Conservation (phyloP, 2,329 filamentous ascomycete species). For the Cercospora canescens region DNA sequence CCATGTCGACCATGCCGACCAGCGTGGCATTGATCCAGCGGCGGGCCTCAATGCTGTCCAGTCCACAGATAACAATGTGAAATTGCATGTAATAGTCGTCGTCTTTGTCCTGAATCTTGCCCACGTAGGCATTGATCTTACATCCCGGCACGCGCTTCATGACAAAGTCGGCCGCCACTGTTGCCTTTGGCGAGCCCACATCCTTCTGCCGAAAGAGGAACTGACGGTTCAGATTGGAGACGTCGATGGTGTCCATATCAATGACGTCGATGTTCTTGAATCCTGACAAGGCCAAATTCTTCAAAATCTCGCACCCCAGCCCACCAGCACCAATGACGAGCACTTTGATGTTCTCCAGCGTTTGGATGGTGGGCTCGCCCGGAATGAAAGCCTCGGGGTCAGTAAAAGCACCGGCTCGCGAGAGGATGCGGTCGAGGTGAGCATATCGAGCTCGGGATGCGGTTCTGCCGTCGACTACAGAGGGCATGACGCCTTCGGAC, state of each 20-base stretch:
- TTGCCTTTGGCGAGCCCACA: slow-evolving; percentile 91
- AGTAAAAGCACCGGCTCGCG: slow-evolving; percentile 76
- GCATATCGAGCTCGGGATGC: slow-evolving; percentile 57
- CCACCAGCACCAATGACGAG: slow-evolving; percentile 80
- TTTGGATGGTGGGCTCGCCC: slow-evolving; percentile 54
- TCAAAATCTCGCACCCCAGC: slow-evolving; percentile 92
- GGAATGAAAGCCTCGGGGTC: slow-evolving; percentile 54
- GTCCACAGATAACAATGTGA: slow-evolving; percentile 85
- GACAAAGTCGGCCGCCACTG: slow-evolving; percentile 88
- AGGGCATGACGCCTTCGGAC: slow-evolving; percentile 16
- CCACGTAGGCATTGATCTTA: slow-evolving; percentile 89
- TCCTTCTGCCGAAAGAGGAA: slow-evolving; percentile 92
- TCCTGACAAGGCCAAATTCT: slow-evolving; percentile 90
- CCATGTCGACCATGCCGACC: slow-evolving; percentile 82
- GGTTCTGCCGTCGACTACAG: slow-evolving; percentile 37
- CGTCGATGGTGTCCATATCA: slow-evolving; percentile 99
- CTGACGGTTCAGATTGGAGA: slow-evolving; percentile 95
- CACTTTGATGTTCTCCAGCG: slow-evolving; percentile 65
- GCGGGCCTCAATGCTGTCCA: slow-evolving; percentile 97
- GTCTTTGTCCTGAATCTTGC: slow-evolving; percentile 95
- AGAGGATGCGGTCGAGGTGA: slow-evolving; percentile 79
- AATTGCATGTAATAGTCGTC: slow-evolving; percentile 98
- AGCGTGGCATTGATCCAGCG: slow-evolving; percentile 97
- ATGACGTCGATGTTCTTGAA: slow-evolving; percentile 99
- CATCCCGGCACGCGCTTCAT: slow-evolving; percentile 87